phyloP scores from a whole-genome alignment of 306 rosid species.

The Vicia faba region DNA sequence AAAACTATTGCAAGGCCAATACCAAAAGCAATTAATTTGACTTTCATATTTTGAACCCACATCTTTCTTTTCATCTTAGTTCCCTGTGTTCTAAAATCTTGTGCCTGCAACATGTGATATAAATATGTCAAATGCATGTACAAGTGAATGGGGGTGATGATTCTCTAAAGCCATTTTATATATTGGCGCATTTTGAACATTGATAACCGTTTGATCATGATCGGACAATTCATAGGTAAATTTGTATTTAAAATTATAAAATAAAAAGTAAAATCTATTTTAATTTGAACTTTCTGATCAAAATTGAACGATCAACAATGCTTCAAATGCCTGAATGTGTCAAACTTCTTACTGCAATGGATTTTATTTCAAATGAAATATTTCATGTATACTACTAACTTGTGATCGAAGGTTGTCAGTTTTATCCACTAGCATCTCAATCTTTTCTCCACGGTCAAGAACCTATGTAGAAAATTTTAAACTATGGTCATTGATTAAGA shows the following conservation, averaged over 20 bases:
- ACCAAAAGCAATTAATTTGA: slow-evolving; percentile 73
- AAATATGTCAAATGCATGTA: neutral
- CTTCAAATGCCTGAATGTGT: too few relatives aligned
- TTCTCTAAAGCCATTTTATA: too few relatives aligned
- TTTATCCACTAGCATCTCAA: slow-evolving; percentile 89
- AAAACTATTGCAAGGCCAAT: slow-evolving; percentile 58
- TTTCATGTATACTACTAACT: slow-evolving; percentile 44
- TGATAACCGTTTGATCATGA: too few relatives aligned
- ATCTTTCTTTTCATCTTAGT: slow-evolving; percentile 81
- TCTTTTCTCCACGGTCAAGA: slow-evolving; percentile 98
- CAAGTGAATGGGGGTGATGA: neutral
- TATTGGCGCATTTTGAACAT: too few relatives aligned
- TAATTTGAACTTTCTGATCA: too few relatives aligned
- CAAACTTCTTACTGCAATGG: too few relatives aligned
- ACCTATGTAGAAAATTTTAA: slow-evolving; percentile 46
- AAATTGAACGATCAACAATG: too few relatives aligned
- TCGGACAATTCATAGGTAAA: too few relatives aligned
- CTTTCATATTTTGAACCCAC: slow-evolving; percentile 96
- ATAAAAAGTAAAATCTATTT: too few relatives aligned
- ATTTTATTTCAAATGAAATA: neutral
- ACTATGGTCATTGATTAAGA: neutral
- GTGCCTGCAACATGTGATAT: slow-evolving; percentile 58
- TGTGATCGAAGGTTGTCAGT: slow-evolving; percentile 97
- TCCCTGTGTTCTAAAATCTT: slow-evolving; percentile 77
- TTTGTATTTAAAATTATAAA: too few relatives aligned